A percentile compares a stretch with the other conserved stretches of the same genome.
phyloP scores from a whole-genome alignment of 2,329 filamentous ascomycete genomes.

The Atkinsonella hypoxylon region DNA sequence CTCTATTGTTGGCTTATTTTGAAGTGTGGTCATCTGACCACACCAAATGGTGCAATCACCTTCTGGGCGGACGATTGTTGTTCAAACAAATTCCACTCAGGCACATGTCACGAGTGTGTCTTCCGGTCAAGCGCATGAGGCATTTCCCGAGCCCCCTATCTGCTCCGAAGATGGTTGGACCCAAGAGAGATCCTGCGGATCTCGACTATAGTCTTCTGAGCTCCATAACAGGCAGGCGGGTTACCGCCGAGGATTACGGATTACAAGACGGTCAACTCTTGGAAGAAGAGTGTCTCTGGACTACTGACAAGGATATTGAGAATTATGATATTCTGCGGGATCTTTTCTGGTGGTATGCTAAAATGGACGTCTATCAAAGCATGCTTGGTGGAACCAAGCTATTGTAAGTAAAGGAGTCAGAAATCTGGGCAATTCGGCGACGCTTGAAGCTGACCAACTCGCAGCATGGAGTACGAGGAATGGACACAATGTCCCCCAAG shows the following conservation, averaged over 20 bases:
- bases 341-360: conserved; percentile 90
- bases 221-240: conserved; percentile 26
- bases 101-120: conserved; percentile 58
- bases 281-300: conserved; percentile 11
- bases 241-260: conserved; percentile 27
- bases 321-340: conserved; percentile 74
- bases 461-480: conserved; percentile 63
- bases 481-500: conserved; percentile 87
- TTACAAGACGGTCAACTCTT: conserved; percentile 18
- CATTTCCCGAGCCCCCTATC: conserved; percentile 10
- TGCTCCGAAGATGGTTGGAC: neutral
- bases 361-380: conserved; percentile 88
- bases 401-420: conserved; percentile 43
- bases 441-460: conserved; percentile 11
- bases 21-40: conserved; percentile 94
- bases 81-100: conserved; percentile 72
- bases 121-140: conserved; percentile 43
- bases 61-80: conserved; percentile 72
- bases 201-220: conserved; percentile 30
- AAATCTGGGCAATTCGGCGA: neutral
- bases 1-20: conserved; percentile 77
- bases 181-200: conserved; percentile 21
- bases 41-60: conserved; percentile 87
- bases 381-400: conserved; percentile 75
- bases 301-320: conserved; percentile 55